These are phyloP conservation scores for Lepidium sativum DNA, from an alignment of 345 rosid genomes.

Conservation along the genomic window DNA sequence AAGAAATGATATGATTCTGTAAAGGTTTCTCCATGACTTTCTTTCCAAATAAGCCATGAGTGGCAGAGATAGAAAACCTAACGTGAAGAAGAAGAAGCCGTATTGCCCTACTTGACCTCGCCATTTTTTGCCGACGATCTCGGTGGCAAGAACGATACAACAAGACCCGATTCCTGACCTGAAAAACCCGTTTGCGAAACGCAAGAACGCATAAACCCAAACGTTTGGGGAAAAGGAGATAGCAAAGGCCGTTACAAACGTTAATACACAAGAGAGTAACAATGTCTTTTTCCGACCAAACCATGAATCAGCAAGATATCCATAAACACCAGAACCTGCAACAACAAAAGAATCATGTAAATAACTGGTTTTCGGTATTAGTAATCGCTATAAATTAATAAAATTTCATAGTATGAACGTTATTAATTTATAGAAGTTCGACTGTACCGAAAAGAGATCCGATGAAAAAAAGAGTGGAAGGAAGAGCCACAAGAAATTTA, in stretches of 20 bases:
- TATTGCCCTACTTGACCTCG: slow-evolving; percentile 70
- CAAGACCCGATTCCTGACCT: slow-evolving; percentile 60
- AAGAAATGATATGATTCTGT: slow-evolving; percentile 39
- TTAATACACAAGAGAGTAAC: slow-evolving; percentile 38
- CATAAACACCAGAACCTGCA: slow-evolving; percentile 53
- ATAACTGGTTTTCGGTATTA: background rate
- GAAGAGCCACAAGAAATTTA: slow-evolving; percentile 62
- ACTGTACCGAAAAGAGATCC: slow-evolving; percentile 60
- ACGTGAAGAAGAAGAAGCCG: slow-evolving; percentile 67
- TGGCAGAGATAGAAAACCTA: slow-evolving; percentile 63
- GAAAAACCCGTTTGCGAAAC: slow-evolving; percentile 53
- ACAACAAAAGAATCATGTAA: background rate
- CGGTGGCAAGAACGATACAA: slow-evolving; percentile 65
- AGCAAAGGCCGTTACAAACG: slow-evolving; percentile 44
- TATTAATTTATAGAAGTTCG: no score
- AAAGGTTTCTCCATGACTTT: slow-evolving; percentile 48
- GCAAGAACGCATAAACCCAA: slow-evolving; percentile 55
- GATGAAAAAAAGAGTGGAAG: slow-evolving; percentile 63
- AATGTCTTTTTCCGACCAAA: slow-evolving; percentile 58
- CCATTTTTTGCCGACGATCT: slow-evolving; percentile 64
- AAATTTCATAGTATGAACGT: no score
- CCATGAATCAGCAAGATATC: slow-evolving; percentile 48
- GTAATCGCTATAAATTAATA: no score
- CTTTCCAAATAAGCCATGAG: slow-evolving; percentile 49
- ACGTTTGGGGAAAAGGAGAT: slow-evolving; percentile 66